These are phyloP conservation scores for Blumeria graminis DNA, from an alignment of 2,329 filamentous ascomycete species.

Conservation along the genomic window DNA sequence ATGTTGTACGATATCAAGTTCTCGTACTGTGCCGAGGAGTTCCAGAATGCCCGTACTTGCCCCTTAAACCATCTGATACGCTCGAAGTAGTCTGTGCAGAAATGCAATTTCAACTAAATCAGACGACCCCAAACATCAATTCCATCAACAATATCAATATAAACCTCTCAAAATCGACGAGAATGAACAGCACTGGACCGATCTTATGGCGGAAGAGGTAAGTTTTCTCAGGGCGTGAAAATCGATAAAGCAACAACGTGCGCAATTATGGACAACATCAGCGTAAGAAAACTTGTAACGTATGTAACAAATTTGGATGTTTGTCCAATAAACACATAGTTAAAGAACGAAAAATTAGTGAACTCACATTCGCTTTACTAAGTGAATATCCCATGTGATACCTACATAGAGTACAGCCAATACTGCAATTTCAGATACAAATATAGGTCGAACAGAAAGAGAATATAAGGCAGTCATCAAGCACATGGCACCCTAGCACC, in stretches of 20 bases:
- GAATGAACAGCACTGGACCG: not conserved
- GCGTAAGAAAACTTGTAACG: not conserved
- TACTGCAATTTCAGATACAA: too few relatives aligned
- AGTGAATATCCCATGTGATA: too few relatives aligned
- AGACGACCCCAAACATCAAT: not conserved
- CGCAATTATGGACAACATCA: not conserved
- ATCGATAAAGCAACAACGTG: not conserved
- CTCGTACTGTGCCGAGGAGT: not conserved
- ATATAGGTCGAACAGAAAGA: too few relatives aligned
- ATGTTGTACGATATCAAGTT: not conserved
- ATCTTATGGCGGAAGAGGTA: not conserved
- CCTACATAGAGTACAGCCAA: too few relatives aligned
- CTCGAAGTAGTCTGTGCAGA: not conserved
- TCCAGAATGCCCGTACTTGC: not conserved
- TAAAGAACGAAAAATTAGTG: not conserved
- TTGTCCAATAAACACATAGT: not conserved
- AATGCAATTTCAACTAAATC: not conserved
- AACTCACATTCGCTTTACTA: too few relatives aligned
- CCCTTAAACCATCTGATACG: not conserved
- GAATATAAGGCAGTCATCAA: too few relatives aligned
- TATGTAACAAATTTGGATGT: not conserved
- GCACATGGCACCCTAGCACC: too few relatives aligned
- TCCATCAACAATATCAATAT: not conserved
- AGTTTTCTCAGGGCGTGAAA: not conserved
- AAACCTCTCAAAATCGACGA: not conserved